A percentile compares a stretch with the other conserved stretches of the same genome.
These are phyloP conservation scores for Volvox africanus DNA, from an alignment of 139 green algal genomes.

Conservation along the genomic window DNA sequence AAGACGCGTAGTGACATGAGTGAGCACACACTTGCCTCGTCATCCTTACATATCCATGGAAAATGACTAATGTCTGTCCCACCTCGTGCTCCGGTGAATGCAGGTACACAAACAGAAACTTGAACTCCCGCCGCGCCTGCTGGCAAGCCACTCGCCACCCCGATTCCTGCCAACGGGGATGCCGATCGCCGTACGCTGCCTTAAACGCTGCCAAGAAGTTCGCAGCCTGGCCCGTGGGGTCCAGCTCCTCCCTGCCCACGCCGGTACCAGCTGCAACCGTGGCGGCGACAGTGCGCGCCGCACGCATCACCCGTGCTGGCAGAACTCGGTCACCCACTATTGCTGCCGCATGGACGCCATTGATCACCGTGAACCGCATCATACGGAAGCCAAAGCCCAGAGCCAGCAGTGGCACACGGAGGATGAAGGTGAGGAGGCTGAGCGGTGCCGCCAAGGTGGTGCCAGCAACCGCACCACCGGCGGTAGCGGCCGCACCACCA, in stretches of 20 bases:
- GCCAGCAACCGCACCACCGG: not conserved
- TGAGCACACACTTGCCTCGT: too few species aligned
- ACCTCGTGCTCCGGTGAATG: constrained; percentile 82
- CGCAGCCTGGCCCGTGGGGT: constrained; percentile 48
- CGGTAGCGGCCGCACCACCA: not conserved
- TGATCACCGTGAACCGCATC: constrained; percentile 46
- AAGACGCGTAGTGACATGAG: too few species aligned
- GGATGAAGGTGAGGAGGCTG: constrained; percentile 36
- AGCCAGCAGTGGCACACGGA: constrained; percentile 52
- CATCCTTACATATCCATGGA: too few species aligned
- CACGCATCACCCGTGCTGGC: constrained; percentile 53
- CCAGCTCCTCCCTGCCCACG: constrained; percentile 6
- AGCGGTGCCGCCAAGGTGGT: not conserved
- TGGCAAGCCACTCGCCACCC: constrained; percentile 54
- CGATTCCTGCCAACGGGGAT: constrained; percentile 55
- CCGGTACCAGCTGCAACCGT: not conserved
- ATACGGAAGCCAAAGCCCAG: constrained; percentile 57
- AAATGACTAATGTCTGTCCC: too few species aligned
- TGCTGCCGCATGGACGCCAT: constrained; percentile 42
- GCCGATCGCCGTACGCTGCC: constrained; percentile 52
- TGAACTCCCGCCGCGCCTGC: constrained; percentile 73
- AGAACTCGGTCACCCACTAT: constrained; percentile 67
- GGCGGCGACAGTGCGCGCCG: constrained; percentile 18
- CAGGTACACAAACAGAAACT: constrained; percentile 88
- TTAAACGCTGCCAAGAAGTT: constrained; percentile 59